Evolutionary conservation across 2,329 filamentous ascomycete genomes (phyloP), one percentile per base, ranked within the genome.

Genomic region (Xylaria arbuscula): DNA sequence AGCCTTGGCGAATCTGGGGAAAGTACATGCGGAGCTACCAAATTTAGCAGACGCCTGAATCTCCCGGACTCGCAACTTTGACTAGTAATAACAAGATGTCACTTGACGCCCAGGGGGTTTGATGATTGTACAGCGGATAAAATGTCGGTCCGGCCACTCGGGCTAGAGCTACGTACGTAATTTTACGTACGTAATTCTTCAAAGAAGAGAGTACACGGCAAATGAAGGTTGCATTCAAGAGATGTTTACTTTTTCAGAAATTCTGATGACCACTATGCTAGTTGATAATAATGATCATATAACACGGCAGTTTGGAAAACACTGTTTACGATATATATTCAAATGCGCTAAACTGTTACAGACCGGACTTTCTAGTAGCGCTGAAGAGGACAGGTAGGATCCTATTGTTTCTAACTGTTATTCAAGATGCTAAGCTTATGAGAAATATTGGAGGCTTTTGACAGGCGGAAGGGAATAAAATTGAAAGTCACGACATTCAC

Each of bases 51-150:
- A 50, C 34, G 9, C 47, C 56, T 17, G 64, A 69, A 64, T 69
- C 60, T 67, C 50, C 64, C 67, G 64, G 66, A 50, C 61, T 34
- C 32, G 36, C 34, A 69, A 67, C 67, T 57, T 69, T 36, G 60
- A 61, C 22, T 55, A 67, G 56, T 55, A 69, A 69, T 57, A 67
- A 69, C 42, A 57, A 34, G 57, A 42, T 45, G 56, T 42, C 42
- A 51, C 67, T 67, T 67, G 67, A 59, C 60, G 32, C 34, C 28
- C 51, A 51, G 19, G 45, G 19, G 45, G 36, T 47, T 34, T 62
- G 19, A 19, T 66, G 28, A 28, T 2, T 28, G 62, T 69, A 69
- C 59, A 9, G 19, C 45, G 66, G 66, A 59, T 69, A 62, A 62
- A 66, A 55, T 48, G 66, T 66, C 63, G 66, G 66, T 2, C 66